Percentiles rank a stretch among this genome's conserved stretches.
phyloP scores from a whole-genome alignment of 192 early-diverging fungal species.

The Haplosporangium gracile region DNA sequence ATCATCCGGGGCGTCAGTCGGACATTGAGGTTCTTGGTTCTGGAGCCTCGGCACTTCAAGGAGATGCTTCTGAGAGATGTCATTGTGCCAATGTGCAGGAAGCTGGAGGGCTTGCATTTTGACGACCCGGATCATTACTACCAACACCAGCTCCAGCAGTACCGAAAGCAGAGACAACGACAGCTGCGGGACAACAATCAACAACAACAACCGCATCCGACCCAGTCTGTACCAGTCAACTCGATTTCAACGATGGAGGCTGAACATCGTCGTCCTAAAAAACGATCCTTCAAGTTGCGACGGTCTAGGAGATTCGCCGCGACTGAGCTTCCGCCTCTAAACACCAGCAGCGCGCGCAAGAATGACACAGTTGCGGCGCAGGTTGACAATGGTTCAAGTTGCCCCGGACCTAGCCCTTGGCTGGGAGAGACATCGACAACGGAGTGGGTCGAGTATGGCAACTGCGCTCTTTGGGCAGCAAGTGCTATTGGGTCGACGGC shows the following conservation, averaged over 20 bases:
- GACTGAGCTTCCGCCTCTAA: neutral
- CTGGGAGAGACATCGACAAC: slow-evolving; percentile 37
- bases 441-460: slow-evolving; percentile 29
- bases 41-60: slow-evolving; percentile 44
- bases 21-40: slow-evolving; percentile 24
- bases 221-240: neutral
- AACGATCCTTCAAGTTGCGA: neutral
- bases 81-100: slow-evolving; percentile 23
- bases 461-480: slow-evolving; percentile 37
- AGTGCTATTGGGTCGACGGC: slow-evolving; percentile 6
- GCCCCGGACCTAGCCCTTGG: slow-evolving; percentile 32
- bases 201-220: neutral
- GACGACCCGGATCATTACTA: slow-evolving; percentile 19
- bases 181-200: neutral
- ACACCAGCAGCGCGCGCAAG: neutral
- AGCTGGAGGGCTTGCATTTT: slow-evolving; percentile 28
- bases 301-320: neutral
- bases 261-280: neutral
- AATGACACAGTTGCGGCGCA: neutral
- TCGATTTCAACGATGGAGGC: neutral
- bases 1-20: slow-evolving; percentile 16
- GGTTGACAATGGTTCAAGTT: neutral
- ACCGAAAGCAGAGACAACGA: neutral
- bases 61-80: slow-evolving; percentile 30
- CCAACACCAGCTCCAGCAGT: slow-evolving; percentile 14